Evolutionary conservation across 2,329 filamentous ascomycete species (phyloP).

Genomic region (Lizonia empirigonia): DNA sequence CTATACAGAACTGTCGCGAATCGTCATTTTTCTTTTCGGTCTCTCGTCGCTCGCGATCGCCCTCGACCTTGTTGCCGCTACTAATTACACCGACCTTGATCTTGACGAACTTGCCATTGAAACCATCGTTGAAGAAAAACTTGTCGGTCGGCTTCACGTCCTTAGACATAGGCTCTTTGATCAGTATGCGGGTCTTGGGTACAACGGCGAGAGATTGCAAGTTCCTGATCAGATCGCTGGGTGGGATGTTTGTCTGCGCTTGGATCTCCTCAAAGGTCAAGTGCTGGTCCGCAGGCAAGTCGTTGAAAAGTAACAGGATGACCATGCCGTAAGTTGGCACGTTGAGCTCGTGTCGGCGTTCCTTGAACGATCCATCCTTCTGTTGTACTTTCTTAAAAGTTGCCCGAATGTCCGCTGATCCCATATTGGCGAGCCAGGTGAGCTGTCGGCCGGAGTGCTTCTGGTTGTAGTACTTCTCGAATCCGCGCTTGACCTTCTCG

Average conservation of each 20-base stretch:
- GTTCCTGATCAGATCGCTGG: slow-evolving; percentile 73
- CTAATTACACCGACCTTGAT: slow-evolving; percentile 89
- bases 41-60: slow-evolving; percentile 66
- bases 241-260: slow-evolving; percentile 77
- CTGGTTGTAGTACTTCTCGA: slow-evolving; percentile 85
- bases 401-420: slow-evolving; percentile 85
- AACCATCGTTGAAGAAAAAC: slow-evolving; percentile 82
- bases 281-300: slow-evolving; percentile 60
- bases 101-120: slow-evolving; percentile 80
- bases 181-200: slow-evolving; percentile 79
- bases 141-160: slow-evolving; percentile 75
- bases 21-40: slow-evolving; percentile 80
- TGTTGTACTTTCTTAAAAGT: slow-evolving; percentile 74
- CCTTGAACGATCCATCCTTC: slow-evolving; percentile 68
- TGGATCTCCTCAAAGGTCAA: slow-evolving; percentile 79
- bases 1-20: slow-evolving; percentile 71
- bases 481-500: slow-evolving; percentile 77
- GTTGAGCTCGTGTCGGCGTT: slow-evolving; percentile 84
- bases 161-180: slow-evolving; percentile 81
- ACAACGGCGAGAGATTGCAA: slow-evolving; percentile 82
- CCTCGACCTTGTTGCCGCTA: slow-evolving; percentile 83
- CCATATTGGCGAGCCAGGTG: slow-evolving; percentile 79
- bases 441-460: slow-evolving; percentile 88
- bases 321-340: slow-evolving; percentile 94
- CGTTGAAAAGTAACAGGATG: slow-evolving; percentile 87